Evolutionary conservation across 805 yeast genomes (phyloP).

Genomic region (Candida palmyrensis): DNA sequence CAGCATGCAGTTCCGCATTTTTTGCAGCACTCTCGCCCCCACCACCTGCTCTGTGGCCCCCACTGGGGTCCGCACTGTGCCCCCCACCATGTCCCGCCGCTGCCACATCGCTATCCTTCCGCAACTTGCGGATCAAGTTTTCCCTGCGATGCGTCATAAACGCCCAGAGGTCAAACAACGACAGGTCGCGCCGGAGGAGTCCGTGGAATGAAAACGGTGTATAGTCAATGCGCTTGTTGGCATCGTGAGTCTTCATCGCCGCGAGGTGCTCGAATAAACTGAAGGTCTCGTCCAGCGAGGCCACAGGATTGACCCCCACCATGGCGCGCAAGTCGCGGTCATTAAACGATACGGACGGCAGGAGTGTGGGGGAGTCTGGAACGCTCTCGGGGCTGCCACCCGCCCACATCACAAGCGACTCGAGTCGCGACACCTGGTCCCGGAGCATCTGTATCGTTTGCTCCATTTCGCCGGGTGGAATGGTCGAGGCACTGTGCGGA

Average conservation of each 20-base stretch:
- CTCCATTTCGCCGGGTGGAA: too few relatives aligned
- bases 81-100: too few relatives aligned
- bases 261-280: background rate
- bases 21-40: background rate
- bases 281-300: slow-evolving; percentile 1
- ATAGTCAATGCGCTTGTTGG: background rate
- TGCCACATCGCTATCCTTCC: background rate
- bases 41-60: too few relatives aligned
- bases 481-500: too few relatives aligned
- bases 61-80: too few relatives aligned
- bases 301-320: slow-evolving; percentile 2
- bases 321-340: slow-evolving; percentile 1
- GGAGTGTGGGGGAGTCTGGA: too few relatives aligned
- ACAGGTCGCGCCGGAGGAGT: background rate
- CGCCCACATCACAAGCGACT: background rate
- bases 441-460: background rate
- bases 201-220: slow-evolving; percentile 1
- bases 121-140: background rate
- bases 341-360: too few relatives aligned
- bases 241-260: background rate
- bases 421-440: background rate
- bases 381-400: background rate
- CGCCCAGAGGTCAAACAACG: slow-evolving; percentile 2
- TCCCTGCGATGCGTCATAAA: slow-evolving; percentile 1
- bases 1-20: background rate